These are phyloP conservation scores for Coprinopsis strossmayeri DNA, from an alignment of 768 basidiomycete genomes.

Conservation along the genomic window DNA sequence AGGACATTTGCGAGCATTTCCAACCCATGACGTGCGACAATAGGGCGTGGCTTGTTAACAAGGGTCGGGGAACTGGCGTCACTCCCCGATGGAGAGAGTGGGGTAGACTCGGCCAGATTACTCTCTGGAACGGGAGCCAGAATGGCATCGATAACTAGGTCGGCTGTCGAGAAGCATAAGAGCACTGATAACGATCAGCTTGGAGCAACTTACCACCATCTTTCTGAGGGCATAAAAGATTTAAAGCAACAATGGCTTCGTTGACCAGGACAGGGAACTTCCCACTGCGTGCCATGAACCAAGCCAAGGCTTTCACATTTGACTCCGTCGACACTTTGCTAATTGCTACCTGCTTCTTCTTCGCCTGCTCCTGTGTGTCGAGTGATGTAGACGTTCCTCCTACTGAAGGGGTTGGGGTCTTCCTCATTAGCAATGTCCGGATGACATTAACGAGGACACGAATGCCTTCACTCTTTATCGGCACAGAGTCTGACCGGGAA, in stretches of 20 bases:
- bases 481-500: slow-evolving; percentile 71
- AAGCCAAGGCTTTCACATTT: slow-evolving; percentile 56
- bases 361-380: slow-evolving; percentile 30
- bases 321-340: slow-evolving; percentile 43
- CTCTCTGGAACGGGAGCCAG: slow-evolving; percentile 32
- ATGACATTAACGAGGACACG: slow-evolving; percentile 83
- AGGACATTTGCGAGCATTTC: slow-evolving; percentile 65
- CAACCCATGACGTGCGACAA: slow-evolving; percentile 48
- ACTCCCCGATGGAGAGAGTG: slow-evolving; percentile 33
- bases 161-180: slow-evolving; percentile 16
- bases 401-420: slow-evolving; percentile 15
- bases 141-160: slow-evolving; percentile 54
- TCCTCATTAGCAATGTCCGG: slow-evolving; percentile 66
- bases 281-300: slow-evolving; percentile 67
- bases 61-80: slow-evolving; percentile 33
- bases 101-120: slow-evolving; percentile 26
- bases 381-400: slow-evolving; percentile 9
- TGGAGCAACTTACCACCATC: slow-evolving; percentile 49
- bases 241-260: slow-evolving; percentile 81
- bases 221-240: slow-evolving; percentile 61
- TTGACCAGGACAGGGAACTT: slow-evolving; percentile 84
- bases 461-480: slow-evolving; percentile 85
- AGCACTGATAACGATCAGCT: not conserved
- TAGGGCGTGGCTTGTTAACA: slow-evolving; percentile 11
- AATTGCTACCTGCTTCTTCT: slow-evolving; percentile 48